phyloP scores from a whole-genome alignment of 75 land plant genomes.

The Adiantum capillusveneris region DNA sequence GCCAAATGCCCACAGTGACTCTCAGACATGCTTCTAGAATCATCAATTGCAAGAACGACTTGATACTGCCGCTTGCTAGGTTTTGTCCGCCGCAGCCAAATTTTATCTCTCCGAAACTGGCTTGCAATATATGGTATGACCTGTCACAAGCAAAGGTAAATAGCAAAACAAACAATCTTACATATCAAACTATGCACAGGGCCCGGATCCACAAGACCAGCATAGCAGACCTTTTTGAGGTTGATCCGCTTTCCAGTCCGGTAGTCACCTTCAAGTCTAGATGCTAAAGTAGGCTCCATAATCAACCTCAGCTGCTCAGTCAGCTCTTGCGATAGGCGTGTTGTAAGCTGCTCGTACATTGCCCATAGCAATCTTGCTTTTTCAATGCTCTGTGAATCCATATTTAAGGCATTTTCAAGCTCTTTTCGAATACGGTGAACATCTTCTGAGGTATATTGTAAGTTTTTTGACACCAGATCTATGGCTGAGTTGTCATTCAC shows the following conservation, averaged over 20 bases:
- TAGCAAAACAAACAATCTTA: too few species aligned
- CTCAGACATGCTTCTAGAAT: slow-evolving; percentile 97
- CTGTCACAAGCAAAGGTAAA: slow-evolving; percentile 21
- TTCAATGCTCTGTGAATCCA: slow-evolving; percentile 15
- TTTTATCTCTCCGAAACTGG: slow-evolving; percentile 88
- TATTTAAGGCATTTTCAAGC: slow-evolving; percentile 24
- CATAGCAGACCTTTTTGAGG: slow-evolving; percentile 67
- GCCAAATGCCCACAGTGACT: slow-evolving; percentile 87
- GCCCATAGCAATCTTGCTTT: slow-evolving; percentile 60
- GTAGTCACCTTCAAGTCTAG: slow-evolving; percentile 94
- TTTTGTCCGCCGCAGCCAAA: slow-evolving; percentile 88
- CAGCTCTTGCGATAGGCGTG: slow-evolving; percentile 82
- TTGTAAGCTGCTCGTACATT: slow-evolving; percentile 62
- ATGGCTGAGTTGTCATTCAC: slow-evolving; percentile 4
- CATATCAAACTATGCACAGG: too few species aligned
- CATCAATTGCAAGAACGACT: slow-evolving; percentile 94
- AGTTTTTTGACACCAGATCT: too few species aligned
- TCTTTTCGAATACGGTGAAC: slow-evolving; percentile 23
- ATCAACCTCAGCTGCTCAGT: slow-evolving; percentile 90
- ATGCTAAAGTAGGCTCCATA: slow-evolving; percentile 93
- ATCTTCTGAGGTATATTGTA: too few species aligned
- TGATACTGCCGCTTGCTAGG: slow-evolving; percentile 95
- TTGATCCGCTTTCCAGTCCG: slow-evolving; percentile 94
- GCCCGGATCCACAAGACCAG: too few species aligned
- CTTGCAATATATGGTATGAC: slow-evolving; percentile 98